Evolutionary conservation across 805 yeast genomes (phyloP), one percentile per base, ranked within the genome.

Genomic region (Saccharomycopsis javanensis): DNA sequence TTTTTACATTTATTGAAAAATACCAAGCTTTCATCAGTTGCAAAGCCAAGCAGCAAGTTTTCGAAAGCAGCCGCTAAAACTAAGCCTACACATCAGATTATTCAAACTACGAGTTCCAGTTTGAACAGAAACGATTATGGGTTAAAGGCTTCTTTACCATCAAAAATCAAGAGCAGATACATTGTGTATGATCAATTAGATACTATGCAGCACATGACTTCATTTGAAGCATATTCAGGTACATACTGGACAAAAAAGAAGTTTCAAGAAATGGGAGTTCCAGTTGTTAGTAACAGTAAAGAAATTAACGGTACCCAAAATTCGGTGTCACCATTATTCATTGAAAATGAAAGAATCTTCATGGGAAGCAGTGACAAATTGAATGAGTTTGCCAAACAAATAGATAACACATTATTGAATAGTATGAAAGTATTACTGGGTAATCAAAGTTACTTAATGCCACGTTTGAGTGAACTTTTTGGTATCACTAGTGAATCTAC

Each of bases 111-210:
- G 54, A 79, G 82, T 53, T 75, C 86, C 6, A 77, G 85, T 52
- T 78, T 83, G 50, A 67, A 75, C 13, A 66, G 88, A 70, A 83
- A 85, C 60, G 87, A 86, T 69, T 88, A 79, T 76, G 96, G 96
- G 64, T 70, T 88, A 59, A 88, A 88, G 66, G 73, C 83, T 50
- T 74, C 86, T 20, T 71, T 88, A 51, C 96, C 96, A 2, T 72
- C 74, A 38, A 82, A 79, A 63, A 68, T 79, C 51, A 81, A 81
- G 45, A 72, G 80, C 16, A 77, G 83, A 45, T 81, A 80, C 66
- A 74, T 88, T 50, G 81, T 83, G 7, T 75, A 76, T 62, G 83
- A 85, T 63, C 84, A 85, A 57, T 67, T 86, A 13, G 95, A 88
- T 66, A 82, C 83, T 62, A 71, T 76, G 60, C 82, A 81, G 64